A percentile compares a stretch with the other conserved stretches of the same genome.
phyloP scores from a whole-genome alignment of 2,329 filamentous ascomycete species.

The Colletotrichum incanum region DNA sequence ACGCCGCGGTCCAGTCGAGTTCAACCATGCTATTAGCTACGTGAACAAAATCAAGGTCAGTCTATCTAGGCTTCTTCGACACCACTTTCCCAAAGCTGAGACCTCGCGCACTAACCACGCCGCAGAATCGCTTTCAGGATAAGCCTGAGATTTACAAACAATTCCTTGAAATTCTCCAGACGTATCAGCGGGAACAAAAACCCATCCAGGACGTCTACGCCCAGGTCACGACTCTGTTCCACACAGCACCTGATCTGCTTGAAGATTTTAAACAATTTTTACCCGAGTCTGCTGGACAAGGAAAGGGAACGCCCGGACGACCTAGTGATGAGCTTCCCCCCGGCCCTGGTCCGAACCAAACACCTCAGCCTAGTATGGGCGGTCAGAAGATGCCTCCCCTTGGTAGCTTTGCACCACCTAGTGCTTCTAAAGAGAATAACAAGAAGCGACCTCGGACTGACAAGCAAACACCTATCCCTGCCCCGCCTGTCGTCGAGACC shows the following conservation, averaged over 20 bases:
- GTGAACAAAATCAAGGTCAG: constrained; percentile 99
- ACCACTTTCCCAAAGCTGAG: background rate
- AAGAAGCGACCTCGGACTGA: constrained; percentile 86
- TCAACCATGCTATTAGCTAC: constrained; percentile 99
- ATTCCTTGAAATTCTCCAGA: constrained; percentile 97
- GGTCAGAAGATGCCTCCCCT: constrained; percentile 90
- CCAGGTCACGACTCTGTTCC: constrained; percentile 95
- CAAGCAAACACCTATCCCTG: constrained; percentile 66
- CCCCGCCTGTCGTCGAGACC: constrained; percentile 61
- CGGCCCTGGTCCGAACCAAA: constrained; percentile 64
- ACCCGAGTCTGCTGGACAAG: constrained; percentile 81
- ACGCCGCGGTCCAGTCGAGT: constrained; percentile 95
- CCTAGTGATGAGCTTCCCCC: constrained; percentile 76
- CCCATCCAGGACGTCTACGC: constrained; percentile 98
- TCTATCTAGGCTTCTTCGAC: constrained; percentile 11
- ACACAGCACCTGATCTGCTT: constrained; percentile 91
- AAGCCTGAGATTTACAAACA: constrained; percentile 99
- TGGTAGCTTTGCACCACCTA: constrained; percentile 92
- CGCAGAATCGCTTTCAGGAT: constrained; percentile 93
- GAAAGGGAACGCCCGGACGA: constrained; percentile 68
- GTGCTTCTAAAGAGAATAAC: constrained; percentile 84
- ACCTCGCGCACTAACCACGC: constrained; percentile 40
- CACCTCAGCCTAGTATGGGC: constrained; percentile 69
- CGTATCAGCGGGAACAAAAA: constrained; percentile 97
- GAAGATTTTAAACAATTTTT: constrained; percentile 99